Base-by-base conservation (phyloP, 441 rosid genomes). In the Brassica balearica region DNA sequence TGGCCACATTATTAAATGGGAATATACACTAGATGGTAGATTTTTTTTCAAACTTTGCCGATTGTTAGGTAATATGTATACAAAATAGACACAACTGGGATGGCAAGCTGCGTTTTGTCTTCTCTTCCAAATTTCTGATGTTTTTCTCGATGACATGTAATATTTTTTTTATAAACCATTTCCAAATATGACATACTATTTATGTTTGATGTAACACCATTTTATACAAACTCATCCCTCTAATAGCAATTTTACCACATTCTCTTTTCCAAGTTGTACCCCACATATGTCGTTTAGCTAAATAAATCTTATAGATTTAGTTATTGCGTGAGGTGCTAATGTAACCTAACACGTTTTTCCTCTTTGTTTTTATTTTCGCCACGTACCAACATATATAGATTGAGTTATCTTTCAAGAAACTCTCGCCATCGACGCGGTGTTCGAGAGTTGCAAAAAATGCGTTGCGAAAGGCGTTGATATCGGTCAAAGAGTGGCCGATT, bases 301-400 rank as follows among this genome's bases (percentile, higher is more conserved):
- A 14, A 51, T 14, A 14, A 51, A 51, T 17, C 6, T 51, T 51
- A 14, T 5, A 14, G 58, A 51, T 51, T 46, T 48, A 48, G 55
- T 48, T 12, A 5, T 48, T 43, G 51, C 34, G 34, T 29, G 34
- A 29, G 34, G 34, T 29, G 6, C 6, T 29, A 29, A 29, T 29
- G 51, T 43, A 43, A 43, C 15, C 59, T 15, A 53, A 53, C 59
- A 53, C 59, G 59, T 53, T 53, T 48, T 53, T 53, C 59, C 6
- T 53, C 22, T 15, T 53, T 53, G 59, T 15, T 53, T 53, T 14
- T 51, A 1, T 53, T 51, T n/a, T 38, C 46, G 34, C 14, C 17
- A 20, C 56, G 58, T 51, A 51, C 17, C 58, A 51, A 51, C 8
- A 23, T 23, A 23, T 23, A n/a, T 14, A 51, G 17, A 51, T 5